Percentiles rank a stretch among this genome's conserved stretches.
phyloP scores from a whole-genome alignment of 176 grass and related monocot species.

The bread wheat (Triticum aestivum) region IWGSC_CS_RefSeq_v2.1 NC_057801.1:614019200-614019699 shows the following conservation, averaged over 20 bases:
- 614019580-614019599: background rate
- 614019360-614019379: constrained; percentile 8
- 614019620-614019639: too few species aligned
- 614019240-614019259: background rate
- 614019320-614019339: background rate
- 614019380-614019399: constrained; percentile 2
- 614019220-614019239: background rate
- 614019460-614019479: constrained; percentile 1
- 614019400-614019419: constrained; percentile 1
- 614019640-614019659: too few species aligned
- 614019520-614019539: constrained; percentile 34
- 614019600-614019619: too few species aligned
- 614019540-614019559: constrained; percentile 3
- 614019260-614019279: background rate
- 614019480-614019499: constrained; percentile 23
- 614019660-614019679: too few species aligned
- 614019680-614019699: too few species aligned
- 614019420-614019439: constrained; percentile 12
- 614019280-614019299: background rate
- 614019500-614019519: background rate
- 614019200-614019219: constrained; percentile 27
- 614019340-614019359: background rate
- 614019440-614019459: constrained; percentile 29
- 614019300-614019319: background rate
- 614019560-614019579: background rate